These are phyloP conservation scores for Penicillium samsonianum DNA, from an alignment of 495 filamentous ascomycete species.

Conservation along the genomic window DNA sequence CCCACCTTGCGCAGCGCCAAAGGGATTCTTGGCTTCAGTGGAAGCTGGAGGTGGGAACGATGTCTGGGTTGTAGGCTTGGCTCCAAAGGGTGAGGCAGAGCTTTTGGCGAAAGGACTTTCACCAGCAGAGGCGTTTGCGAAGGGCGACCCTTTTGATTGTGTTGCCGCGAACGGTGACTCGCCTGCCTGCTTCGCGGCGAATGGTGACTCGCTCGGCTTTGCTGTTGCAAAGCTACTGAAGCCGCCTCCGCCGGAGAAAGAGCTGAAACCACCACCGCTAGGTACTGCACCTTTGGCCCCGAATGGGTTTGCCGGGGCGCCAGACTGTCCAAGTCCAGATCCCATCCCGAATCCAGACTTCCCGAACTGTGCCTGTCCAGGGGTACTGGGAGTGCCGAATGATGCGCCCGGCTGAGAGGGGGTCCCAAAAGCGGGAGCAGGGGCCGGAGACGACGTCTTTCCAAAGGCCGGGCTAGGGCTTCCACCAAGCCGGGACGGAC, in stretches of 20 bases:
- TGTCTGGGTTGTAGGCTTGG: slow-evolving; percentile 28
- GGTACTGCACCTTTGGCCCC: slow-evolving; percentile 23
- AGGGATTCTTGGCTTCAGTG: slow-evolving; percentile 40
- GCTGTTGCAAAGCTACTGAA: slow-evolving; percentile 38
- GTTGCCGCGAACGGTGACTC: slow-evolving; percentile 11
- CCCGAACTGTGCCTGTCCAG: slow-evolving; percentile 38
- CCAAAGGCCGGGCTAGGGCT: slow-evolving; percentile 49
- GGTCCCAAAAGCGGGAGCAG: slow-evolving; percentile 35
- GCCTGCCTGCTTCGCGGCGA: slow-evolving; percentile 16
- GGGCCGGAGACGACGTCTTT: slow-evolving; percentile 41
- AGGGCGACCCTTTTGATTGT: slow-evolving; percentile 7
- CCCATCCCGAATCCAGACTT: slow-evolving; percentile 50
- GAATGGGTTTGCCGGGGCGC: slow-evolving; percentile 36
- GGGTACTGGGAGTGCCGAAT: slow-evolving; percentile 34
- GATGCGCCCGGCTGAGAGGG: slow-evolving; percentile 33
- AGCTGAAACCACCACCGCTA: slow-evolving; percentile 42
- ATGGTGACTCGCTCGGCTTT: slow-evolving; percentile 34
- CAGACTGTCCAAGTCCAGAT: slow-evolving; percentile 45
- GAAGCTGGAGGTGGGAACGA: slow-evolving; percentile 43
- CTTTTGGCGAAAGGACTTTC: slow-evolving; percentile 15
- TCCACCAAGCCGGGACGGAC: slow-evolving; percentile 29
- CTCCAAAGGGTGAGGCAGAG: slow-evolving; percentile 31
- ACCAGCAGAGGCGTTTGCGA: not conserved
- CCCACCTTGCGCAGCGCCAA: slow-evolving; percentile 52
- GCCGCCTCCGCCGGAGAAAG: slow-evolving; percentile 34